Conservation (phyloP, 2,329 filamentous ascomycete species). For the Epichloe festucae region DNA sequence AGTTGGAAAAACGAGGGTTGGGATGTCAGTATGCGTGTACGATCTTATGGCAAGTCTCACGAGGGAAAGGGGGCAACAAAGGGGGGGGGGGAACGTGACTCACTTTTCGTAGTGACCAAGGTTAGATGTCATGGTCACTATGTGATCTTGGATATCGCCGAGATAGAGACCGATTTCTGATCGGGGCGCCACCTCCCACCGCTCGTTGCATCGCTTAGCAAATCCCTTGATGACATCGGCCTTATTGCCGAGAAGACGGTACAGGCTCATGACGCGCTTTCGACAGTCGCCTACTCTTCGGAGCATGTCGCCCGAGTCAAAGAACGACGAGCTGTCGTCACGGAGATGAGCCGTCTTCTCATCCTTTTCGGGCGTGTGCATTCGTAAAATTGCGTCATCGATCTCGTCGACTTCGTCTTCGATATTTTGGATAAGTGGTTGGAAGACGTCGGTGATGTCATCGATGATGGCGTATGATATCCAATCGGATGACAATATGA, state of each 20-base stretch:
- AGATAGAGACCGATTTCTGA: constrained; percentile 96
- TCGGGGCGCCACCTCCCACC: constrained; percentile 89
- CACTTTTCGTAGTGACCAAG: constrained; percentile 93
- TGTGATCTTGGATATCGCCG: constrained; percentile 97
- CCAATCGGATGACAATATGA: constrained; percentile 90
- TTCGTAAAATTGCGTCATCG: constrained; percentile 74
- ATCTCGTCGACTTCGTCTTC: constrained; percentile 97
- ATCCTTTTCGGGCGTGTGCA: constrained; percentile 51
- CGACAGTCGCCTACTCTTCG: constrained; percentile 84
- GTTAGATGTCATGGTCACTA: constrained; percentile 97
- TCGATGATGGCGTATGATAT: constrained; percentile 97
- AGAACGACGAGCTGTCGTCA: constrained; percentile 29
- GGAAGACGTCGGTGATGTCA: constrained; percentile 95
- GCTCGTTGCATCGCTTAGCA: constrained; percentile 94
- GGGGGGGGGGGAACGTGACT: constrained; percentile 18
- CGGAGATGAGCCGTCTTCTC: constrained; percentile 33
- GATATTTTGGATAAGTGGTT: constrained; percentile 80
- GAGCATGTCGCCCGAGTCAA: constrained; percentile 64
- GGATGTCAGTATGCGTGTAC: background rate
- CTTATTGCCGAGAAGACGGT: constrained; percentile 87
- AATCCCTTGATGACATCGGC: constrained; percentile 99
- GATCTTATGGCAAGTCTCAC: background rate
- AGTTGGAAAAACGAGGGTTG: background rate
- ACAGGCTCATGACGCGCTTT: constrained; percentile 95
- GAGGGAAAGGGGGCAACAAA: background rate